Percentiles rank a stretch among this genome's conserved stretches.
Evolutionary conservation across 2,329 filamentous ascomycete genomes (phyloP).

Genomic region (Fusarium xylarioides): DNA sequence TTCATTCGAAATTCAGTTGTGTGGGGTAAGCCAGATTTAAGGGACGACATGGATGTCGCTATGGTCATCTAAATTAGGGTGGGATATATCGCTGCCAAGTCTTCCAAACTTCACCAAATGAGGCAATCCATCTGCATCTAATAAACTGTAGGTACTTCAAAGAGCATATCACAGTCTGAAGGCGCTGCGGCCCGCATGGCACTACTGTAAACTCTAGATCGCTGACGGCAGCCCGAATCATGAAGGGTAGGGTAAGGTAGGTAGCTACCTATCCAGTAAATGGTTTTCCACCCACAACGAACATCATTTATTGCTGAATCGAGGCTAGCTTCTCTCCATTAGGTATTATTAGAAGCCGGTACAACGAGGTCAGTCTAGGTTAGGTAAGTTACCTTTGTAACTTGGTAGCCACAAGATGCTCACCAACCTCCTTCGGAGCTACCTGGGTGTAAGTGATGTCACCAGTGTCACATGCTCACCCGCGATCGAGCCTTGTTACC

Average conservation of each 20-base stretch:
- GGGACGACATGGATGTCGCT: neutral
- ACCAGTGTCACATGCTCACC: constrained; percentile 38
- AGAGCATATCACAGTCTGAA: constrained; percentile 3
- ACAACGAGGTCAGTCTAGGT: neutral
- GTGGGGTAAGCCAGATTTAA: constrained; percentile 10
- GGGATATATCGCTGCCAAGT: neutral
- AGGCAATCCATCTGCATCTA: neutral
- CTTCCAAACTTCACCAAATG: constrained; percentile 1
- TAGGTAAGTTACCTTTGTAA: neutral
- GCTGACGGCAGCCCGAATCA: neutral
- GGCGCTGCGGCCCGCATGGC: constrained; percentile 26
- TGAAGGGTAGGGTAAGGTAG: neutral
- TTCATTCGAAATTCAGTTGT: neutral
- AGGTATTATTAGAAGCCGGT: neutral
- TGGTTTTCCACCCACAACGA: neutral
- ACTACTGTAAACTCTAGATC: constrained; percentile 25
- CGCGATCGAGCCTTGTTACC: constrained; percentile 25
- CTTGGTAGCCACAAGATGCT: neutral
- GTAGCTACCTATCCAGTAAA: neutral
- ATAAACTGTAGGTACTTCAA: neutral
- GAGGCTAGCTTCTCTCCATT: constrained; percentile 3
- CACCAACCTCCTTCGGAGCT: neutral
- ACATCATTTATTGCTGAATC: neutral
- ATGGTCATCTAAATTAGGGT: neutral
- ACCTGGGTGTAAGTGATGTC: constrained; percentile 34